Evolutionary conservation across 2,329 filamentous ascomycete genomes (phyloP).

Genomic region (Pestalotiopsis fici): DNA sequence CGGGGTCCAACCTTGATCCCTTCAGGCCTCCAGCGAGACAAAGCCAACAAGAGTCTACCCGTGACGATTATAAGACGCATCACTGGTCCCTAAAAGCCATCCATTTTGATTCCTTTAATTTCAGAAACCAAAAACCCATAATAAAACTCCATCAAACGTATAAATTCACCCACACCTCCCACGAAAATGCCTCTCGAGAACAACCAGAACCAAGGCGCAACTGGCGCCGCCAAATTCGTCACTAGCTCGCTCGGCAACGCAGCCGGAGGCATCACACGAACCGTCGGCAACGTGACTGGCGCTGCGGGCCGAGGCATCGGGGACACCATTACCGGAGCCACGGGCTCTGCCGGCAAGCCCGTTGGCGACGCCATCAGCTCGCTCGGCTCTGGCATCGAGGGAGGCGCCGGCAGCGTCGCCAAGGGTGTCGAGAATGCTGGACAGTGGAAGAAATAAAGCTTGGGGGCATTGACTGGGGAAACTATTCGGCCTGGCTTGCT

Average conservation of each 20-base stretch:
- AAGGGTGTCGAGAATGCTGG: constrained; percentile 49
- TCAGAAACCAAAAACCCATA: background rate
- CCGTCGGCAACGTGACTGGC: constrained; percentile 33
- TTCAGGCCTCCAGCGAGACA: background rate
- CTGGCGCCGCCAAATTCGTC: constrained; percentile 34
- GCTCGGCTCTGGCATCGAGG: constrained; percentile 43
- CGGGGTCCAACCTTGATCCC: background rate
- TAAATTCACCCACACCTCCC: background rate
- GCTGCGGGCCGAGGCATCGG: constrained; percentile 45
- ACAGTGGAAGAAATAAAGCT: constrained; percentile 35
- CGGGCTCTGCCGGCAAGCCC: constrained; percentile 45
- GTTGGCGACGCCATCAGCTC: constrained; percentile 47
- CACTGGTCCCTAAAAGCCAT: background rate
- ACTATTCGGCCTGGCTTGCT: too few species aligned
- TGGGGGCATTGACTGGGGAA: too few species aligned
- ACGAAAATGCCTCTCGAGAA: constrained; percentile 27
- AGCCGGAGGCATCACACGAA: constrained; percentile 29
- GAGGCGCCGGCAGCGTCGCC: constrained; percentile 41
- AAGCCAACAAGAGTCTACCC: background rate
- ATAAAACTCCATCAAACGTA: background rate
- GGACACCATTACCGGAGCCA: constrained; percentile 45
- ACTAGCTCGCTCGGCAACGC: constrained; percentile 32
- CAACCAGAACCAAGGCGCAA: constrained; percentile 27
- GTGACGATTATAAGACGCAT: background rate
- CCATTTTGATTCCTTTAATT: background rate